Evolutionary conservation across 75 land plant genomes (phyloP).

Genomic region (Cupressus sempervirens): DNA sequence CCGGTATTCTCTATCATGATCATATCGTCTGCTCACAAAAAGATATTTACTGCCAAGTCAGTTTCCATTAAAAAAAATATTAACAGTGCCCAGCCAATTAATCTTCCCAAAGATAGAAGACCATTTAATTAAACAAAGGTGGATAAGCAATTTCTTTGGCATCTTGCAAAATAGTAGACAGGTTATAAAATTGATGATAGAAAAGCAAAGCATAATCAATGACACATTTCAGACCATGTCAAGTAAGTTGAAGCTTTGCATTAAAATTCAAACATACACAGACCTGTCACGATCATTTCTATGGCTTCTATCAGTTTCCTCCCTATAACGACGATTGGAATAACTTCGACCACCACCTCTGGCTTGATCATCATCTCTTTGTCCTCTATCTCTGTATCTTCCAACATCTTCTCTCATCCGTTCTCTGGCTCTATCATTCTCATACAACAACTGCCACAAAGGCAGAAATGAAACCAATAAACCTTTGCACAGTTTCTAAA

Average conservation of each 20-base stretch:
- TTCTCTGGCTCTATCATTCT: slow-evolving; percentile 19
- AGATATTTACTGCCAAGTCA: not conserved
- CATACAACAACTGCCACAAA: slow-evolving; percentile 21
- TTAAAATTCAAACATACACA: not conserved
- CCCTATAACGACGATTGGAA: slow-evolving; percentile 21
- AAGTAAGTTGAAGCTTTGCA: not conserved
- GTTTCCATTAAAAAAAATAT: not conserved
- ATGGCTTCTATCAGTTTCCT: slow-evolving; percentile 25
- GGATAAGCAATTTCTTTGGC: not conserved
- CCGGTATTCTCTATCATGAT: slow-evolving; percentile 25
- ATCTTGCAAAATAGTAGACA: not conserved
- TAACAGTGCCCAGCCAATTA: not conserved
- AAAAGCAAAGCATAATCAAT: not conserved
- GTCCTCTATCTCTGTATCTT: slow-evolving; percentile 26
- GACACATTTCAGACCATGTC: not conserved
- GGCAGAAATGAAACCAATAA: not conserved
- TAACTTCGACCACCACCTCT: slow-evolving; percentile 22
- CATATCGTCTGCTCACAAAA: not conserved
- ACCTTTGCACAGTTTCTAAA: not conserved
- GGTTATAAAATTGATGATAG: not conserved
- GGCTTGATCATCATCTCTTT: slow-evolving; percentile 19
- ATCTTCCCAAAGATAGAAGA: not conserved
- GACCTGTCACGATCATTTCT: slow-evolving; percentile 34
- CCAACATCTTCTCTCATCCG: slow-evolving; percentile 15
- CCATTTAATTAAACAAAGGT: not conserved